These are phyloP conservation scores for Tulasnella sp. DNA, from an alignment of 768 basidiomycete species.

Conservation along the genomic window DNA sequence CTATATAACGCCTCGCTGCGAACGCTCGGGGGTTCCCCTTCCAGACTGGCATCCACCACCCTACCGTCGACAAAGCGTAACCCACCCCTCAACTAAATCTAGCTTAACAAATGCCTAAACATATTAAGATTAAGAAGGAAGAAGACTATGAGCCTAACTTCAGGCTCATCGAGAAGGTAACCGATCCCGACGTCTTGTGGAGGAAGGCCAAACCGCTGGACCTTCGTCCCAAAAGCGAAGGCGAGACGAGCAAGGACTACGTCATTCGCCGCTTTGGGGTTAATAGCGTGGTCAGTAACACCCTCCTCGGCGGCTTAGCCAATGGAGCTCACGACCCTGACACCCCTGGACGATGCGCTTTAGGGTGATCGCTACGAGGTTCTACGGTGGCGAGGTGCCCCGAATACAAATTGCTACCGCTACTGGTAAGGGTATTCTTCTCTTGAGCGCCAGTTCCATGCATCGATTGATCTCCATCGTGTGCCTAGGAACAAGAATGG, in stretches of 20 bases:
- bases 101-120: neutral
- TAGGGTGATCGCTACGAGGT: neutral
- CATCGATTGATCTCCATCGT: neutral
- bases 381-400: neutral
- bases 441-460: neutral
- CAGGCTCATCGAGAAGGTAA: neutral
- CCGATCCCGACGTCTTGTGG: neutral
- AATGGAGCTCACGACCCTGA: neutral
- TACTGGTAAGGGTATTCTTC: neutral
- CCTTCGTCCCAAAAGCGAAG: neutral
- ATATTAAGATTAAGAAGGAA: constrained; percentile 4
- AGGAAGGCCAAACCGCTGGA: neutral
- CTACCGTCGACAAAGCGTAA: neutral
- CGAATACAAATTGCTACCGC: neutral
- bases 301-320: neutral
- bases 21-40: neutral
- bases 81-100: neutral
- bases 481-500: neutral
- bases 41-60: neutral
- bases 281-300: neutral
- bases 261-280: neutral
- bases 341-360: neutral
- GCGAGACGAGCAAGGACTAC: neutral
- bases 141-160: neutral
- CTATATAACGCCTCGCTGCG: neutral